Evolutionary conservation across 2,329 filamentous ascomycete genomes (phyloP), one percentile per base, ranked within the genome.

Genomic region (Thermochaetoides dissita): DNA sequence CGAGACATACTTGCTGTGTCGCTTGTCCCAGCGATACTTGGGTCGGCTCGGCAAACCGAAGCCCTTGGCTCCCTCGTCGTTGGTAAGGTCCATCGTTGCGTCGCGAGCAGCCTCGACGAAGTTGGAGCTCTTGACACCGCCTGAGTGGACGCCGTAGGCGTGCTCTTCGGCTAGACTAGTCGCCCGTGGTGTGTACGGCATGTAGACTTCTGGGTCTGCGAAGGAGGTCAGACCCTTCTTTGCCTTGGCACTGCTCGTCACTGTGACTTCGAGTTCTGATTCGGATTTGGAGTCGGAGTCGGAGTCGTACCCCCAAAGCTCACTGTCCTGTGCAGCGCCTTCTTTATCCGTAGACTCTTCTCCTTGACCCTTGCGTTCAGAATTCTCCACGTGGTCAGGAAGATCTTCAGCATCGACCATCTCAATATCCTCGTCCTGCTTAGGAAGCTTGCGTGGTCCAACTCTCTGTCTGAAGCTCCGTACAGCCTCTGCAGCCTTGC

Each of bases 21-120:
- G 94, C 68, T 93, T 89, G 67, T 98, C 91, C 91, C 91, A 98
- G 51, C 91, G 81, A 79, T 94, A 81, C 51, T 79, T 75, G 38
- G 79, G 64, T 53, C 79, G 81, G 37, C 79, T 74, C 3, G 86
- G 77, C 53, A 84, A 78, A 47, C 78, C 87, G 59, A 95, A 93
- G 1, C 76, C 72, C 57, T 84, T 84, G 53, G 76, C 76, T 8
- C 74, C 75, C 52, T 96, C 91, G 62, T 98, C 91, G 57, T 87
- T 87, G 46, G 76, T 81, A 9, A 98, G 77, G 60, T 96, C 91
- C 85, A 98, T 94, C 34, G 86, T 83, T 2, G 79, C 85, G 50
- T 77, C 76, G 52, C 86, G 76, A n/a, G 93, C 89, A 6, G 84
- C 85, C 55, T 87, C 79, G 37, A 93, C 74, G 64, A 98, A 98